Percentiles rank a stretch among this genome's conserved stretches.
Conservation (phyloP, 805 yeast species). For the Pichia nanzhaoensis region DNA sequence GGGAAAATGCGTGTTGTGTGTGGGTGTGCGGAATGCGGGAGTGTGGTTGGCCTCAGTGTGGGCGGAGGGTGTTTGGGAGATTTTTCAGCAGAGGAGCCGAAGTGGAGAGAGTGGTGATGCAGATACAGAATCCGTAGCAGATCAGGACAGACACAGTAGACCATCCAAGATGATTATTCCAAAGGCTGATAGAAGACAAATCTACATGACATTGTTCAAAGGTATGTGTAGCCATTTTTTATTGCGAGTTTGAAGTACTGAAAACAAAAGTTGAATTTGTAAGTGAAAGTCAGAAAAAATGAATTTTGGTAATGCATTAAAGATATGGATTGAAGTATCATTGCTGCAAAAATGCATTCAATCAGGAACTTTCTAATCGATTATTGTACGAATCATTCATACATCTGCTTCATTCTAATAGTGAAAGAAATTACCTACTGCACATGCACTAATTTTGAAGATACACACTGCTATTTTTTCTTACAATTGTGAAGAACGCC, state of each 20-base stretch:
- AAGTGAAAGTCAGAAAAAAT: neutral
- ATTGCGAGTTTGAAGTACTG: constrained; percentile 18
- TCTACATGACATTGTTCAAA: constrained; percentile 98
- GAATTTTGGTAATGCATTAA: no score
- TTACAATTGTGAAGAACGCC: no score
- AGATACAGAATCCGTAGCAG: neutral
- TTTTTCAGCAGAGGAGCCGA: neutral
- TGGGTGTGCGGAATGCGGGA: neutral
- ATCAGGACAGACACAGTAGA: constrained; percentile 6
- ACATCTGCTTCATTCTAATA: no score
- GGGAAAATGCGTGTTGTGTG: neutral
- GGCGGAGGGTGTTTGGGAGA: constrained; percentile 2
- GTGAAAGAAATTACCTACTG: no score
- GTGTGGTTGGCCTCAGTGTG: neutral
- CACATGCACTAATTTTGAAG: no score
- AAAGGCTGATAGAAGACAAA: constrained; percentile 99
- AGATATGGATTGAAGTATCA: no score
- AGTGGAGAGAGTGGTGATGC: neutral
- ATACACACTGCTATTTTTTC: no score
- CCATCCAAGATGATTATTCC: constrained; percentile 87
- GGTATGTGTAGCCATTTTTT: constrained; percentile 46
- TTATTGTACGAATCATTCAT: no score
- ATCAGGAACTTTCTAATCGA: no score
- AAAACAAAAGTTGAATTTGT: neutral
- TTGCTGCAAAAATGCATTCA: no score